Evolutionary conservation across 176 grass and related monocot species (phyloP), one percentile per base, ranked within the genome.

Genomic region (Eleusine indica): DNA sequence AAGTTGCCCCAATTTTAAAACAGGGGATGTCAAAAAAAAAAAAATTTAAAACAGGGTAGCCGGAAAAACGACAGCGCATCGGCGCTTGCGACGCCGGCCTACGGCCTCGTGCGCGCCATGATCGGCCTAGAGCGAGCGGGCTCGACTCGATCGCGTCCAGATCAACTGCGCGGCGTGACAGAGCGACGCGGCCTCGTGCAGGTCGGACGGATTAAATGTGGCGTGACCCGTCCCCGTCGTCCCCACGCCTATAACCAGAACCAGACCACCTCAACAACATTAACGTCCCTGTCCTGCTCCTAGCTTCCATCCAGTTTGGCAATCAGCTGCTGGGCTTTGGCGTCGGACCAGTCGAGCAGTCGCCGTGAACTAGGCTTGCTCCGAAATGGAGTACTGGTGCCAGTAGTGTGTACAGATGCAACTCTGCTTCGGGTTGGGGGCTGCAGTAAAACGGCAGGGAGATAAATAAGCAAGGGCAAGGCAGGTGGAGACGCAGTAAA

Each of bases 41-140:
- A 25, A 25, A n/a, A n/a, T 76, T 61, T 62, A 19, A 47, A 68
- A 2, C 15, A 0, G 13, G 18, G 35, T 4, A 1, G 13, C 79
- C 49, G 65, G 29, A 25, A 13, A 48, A 13, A 48, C 81, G 75
- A 80, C 87, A 80, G 76, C 82, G 82, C 87, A 80, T 89, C 76
- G 82, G 12, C 87, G 81, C 49, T 53, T 7, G 56, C 66, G 12
- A 58, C 71, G n/a, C 43, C 79, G 70, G 46, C 63, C 40, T 11
- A 43, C 38, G 79, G 17, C 35, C 70, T 78, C 86, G 66, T 88
- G 86, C 75, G 74, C 71, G 80, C 74, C 75, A 76, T 21, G 57
- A 52, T 39, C 83, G 40, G 4, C 15, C 7, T 2, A 47, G 44
- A 10, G 44, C 9, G 44, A 35, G 32, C 32, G 32, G 2, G 35